Evolutionary conservation across 2,329 filamentous ascomycete genomes (phyloP), one percentile per base, ranked within the genome.

Genomic region (Cercospora brassicicola): DNA sequence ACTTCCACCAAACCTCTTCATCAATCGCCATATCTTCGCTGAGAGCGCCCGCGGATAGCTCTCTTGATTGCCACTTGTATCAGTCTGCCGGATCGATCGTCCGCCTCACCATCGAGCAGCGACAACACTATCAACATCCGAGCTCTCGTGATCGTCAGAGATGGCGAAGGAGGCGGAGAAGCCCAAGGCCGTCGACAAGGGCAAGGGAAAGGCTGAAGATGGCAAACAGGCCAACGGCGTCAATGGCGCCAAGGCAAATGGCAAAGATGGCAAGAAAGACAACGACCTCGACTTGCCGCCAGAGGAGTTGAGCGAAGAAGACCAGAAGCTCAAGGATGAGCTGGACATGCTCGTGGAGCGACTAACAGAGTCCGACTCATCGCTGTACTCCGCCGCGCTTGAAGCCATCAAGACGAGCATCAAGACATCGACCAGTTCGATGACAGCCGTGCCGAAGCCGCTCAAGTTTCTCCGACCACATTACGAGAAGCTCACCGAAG

Each of bases 391-490:
- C 80, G 88, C 94, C 68, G 91, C 95, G 64, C 85, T 99, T 74
- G 94, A 98, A 81, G 91, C 93, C 74, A 97, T 99, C 89, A 98
- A 97, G 85, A 93, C 90, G 77, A 96, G 93, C 79, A 99, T 99
- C 86, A 98, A 97, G 85, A 99, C 95, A 65, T 97, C 95, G 68
- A 99, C 95, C 73, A 98, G 94, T 68, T 99, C 96, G 56, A 99
- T 99, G 95, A 99, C 95, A 59, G 95, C 95, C 68, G 95, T 99
- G 70, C 95, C 96, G 26, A 99, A 99, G 83, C 95, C 95, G 36
- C 87, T 99, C 76, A 99, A 99, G 82, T 99, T 99, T 81, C 88
- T 99, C 72, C 89, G 95, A 84, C 95, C 94, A 74, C 94, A 99
- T 82, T 99, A 98, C 83, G 91, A 96, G 82, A 89, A 91, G 66